Evolutionary conservation across 139 green algal genomes (phyloP), one percentile per base, ranked within the genome.

Genomic region (Zygnema cylindricum): DNA sequence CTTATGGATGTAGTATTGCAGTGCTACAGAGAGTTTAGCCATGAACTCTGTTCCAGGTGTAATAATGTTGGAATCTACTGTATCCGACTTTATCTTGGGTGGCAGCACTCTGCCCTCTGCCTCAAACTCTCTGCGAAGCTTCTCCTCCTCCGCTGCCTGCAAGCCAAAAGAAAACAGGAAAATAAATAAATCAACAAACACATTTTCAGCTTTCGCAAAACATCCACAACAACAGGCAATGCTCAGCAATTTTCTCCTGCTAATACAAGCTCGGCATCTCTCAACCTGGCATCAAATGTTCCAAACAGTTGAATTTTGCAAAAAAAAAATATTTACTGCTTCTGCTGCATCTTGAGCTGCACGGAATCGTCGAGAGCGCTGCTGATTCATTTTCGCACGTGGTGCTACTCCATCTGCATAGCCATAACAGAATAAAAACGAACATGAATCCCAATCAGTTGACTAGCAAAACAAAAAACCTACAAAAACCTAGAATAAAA

Each of bases 321-420:
- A 73, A 73, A 73, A 35, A 73, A 35, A 30, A 73, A 73, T 25
- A 82, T 1, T 93, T 40, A 86, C 82, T 1, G 84, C 95, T 81
- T 98, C 96, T 88, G 95, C 92, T 25, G 94, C 90, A 43, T 98
- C 96, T 84, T 98, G 95, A 0, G 97, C 97, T 1, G 98, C 96
- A 0, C 96, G 93, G 94, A 99, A 99, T 36, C 98, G 94, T 21
- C 98, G 93, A 2, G 95, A 98, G 7, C 98, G 94, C 94, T 99
- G 98, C 94, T 99, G 98, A 93, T 99, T 99, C 98, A 99, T 99
- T 94, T 99, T 99, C 32, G 98, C 98, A 23, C 98, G 94, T 0
- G 98, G 98, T 0, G 98, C 98, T 32, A 98, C 96, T 78, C 98
- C 98, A 89, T 99, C 95, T 98, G 92, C 57, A 79, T 1, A 2